A percentile compares a stretch with the other conserved stretches of the same genome.
Conservation (phyloP, 2,329 filamentous ascomycete species). For the Neonectria ditissima region DNA sequence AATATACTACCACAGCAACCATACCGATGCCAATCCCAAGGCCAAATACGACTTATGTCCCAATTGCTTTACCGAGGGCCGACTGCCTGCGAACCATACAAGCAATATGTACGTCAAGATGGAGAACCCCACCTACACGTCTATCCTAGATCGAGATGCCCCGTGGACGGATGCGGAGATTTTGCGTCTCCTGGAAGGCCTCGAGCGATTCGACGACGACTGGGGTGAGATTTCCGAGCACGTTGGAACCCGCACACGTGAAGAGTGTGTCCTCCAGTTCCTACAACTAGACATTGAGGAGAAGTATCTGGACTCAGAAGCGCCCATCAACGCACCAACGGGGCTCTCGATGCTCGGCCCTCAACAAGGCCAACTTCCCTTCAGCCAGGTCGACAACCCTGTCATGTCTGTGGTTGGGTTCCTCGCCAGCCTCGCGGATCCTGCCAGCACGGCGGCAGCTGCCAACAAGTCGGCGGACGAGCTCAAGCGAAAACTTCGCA, state of each 20-base stretch:
- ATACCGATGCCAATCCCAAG: constrained; percentile 70
- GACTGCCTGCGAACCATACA: constrained; percentile 83
- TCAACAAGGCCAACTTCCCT: constrained; percentile 84
- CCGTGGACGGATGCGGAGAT: constrained; percentile 93
- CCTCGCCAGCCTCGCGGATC: constrained; percentile 90
- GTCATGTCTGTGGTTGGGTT: constrained; percentile 97
- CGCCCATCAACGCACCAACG: constrained; percentile 61
- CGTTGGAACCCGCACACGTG: constrained; percentile 89
- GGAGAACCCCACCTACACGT: constrained; percentile 86
- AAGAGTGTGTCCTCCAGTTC: constrained; percentile 98
- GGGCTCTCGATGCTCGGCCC: constrained; percentile 76
- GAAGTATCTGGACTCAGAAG: constrained; percentile 89
- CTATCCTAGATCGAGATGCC: constrained; percentile 83
- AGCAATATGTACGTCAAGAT: constrained; percentile 87
- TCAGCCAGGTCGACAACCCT: constrained; percentile 93
- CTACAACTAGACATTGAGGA: constrained; percentile 97
- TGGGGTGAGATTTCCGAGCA: constrained; percentile 95
- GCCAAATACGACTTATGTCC: constrained; percentile 90
- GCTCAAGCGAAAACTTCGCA: constrained; percentile 82
- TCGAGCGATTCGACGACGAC: constrained; percentile 95
- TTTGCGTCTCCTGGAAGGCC: constrained; percentile 86
- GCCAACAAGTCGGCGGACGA: constrained; percentile 89
- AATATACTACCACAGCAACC: constrained; percentile 70
- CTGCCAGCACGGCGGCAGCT: constrained; percentile 88
- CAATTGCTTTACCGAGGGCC: constrained; percentile 86